Conservation (phyloP, 164 flowering plant species). For the Vitis rupestris region DNA sequence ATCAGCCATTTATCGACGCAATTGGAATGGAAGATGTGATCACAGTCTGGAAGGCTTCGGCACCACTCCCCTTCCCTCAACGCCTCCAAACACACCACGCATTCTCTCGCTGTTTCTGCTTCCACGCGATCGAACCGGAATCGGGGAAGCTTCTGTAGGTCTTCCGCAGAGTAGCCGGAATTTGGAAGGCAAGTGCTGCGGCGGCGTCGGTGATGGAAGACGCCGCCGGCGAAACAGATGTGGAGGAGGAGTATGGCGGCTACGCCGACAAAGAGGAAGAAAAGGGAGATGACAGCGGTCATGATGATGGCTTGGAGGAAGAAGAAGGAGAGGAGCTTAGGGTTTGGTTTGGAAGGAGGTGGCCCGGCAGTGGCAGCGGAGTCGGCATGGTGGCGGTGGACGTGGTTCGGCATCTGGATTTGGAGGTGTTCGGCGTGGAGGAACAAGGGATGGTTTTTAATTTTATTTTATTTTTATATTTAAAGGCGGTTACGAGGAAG, state of each 20-base stretch:
- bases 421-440: no score
- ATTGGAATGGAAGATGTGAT: neutral
- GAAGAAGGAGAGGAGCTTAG: conserved; percentile 1
- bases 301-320: conserved; percentile 1
- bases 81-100: conserved; percentile 6
- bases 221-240: neutral
- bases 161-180: neutral
- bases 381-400: neutral
- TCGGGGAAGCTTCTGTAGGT: neutral
- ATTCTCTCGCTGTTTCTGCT: neutral
- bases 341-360: neutral
- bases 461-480: no score
- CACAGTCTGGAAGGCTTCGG: conserved; percentile 2
- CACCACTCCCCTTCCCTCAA: conserved; percentile 7
- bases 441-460: no score
- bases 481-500: no score
- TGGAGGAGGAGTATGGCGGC: conserved; percentile 3
- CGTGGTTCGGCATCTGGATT: neutral
- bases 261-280: conserved; percentile 8
- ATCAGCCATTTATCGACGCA: conserved; percentile 7
- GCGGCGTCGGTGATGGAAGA: conserved; percentile 1
- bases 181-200: neutral
- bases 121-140: neutral
- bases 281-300: neutral
- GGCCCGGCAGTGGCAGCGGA: neutral